Evolutionary conservation across 805 yeast genomes (phyloP).

Genomic region (Candida vaughaniae): DNA sequence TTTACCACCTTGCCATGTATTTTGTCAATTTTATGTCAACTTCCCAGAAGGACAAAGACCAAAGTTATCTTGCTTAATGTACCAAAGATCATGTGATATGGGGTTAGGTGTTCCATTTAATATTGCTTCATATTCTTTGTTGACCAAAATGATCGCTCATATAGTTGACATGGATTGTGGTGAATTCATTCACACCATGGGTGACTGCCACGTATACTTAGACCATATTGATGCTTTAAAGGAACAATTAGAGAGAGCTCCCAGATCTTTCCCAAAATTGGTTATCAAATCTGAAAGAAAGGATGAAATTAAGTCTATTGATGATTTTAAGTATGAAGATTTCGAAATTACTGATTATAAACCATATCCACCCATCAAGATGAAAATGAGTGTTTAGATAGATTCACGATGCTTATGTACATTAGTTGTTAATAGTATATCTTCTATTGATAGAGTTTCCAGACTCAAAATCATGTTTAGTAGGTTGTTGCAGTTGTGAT

Average conservation of each 20-base stretch:
- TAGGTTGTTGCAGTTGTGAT: too few relatives aligned
- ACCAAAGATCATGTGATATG: slow-evolving; percentile 99
- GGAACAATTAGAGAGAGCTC: slow-evolving; percentile 73
- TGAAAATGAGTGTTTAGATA: slow-evolving; percentile 94
- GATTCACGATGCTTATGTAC: slow-evolving; percentile 2
- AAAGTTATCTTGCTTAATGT: slow-evolving; percentile 79
- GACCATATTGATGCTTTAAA: slow-evolving; percentile 92
- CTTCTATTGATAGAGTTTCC: slow-evolving; percentile 17
- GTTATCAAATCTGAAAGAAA: slow-evolving; percentile 56
- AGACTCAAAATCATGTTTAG: too few relatives aligned
- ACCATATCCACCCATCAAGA: slow-evolving; percentile 80
- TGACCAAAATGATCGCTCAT: slow-evolving; percentile 93
- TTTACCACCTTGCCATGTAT: slow-evolving; percentile 96
- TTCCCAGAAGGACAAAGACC: slow-evolving; percentile 64
- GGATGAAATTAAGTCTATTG: slow-evolving; percentile 59
- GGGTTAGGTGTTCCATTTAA: slow-evolving; percentile 99
- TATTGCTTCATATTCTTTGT: slow-evolving; percentile 91
- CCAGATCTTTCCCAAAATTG: slow-evolving; percentile 79
- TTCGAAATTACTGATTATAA: slow-evolving; percentile 77
- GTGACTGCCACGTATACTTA: slow-evolving; percentile 93
- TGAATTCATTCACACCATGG: slow-evolving; percentile 91
- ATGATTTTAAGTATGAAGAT: slow-evolving; percentile 86
- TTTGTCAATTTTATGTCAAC: slow-evolving; percentile 90
- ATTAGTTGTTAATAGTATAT: slow-evolving; percentile 9
- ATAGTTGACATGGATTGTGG: slow-evolving; percentile 96